A percentile compares a stretch with the other conserved stretches of the same genome.
Conservation (phyloP, 495 filamentous ascomycete genomes). For the Aspergillus bertholletiae region DNA sequence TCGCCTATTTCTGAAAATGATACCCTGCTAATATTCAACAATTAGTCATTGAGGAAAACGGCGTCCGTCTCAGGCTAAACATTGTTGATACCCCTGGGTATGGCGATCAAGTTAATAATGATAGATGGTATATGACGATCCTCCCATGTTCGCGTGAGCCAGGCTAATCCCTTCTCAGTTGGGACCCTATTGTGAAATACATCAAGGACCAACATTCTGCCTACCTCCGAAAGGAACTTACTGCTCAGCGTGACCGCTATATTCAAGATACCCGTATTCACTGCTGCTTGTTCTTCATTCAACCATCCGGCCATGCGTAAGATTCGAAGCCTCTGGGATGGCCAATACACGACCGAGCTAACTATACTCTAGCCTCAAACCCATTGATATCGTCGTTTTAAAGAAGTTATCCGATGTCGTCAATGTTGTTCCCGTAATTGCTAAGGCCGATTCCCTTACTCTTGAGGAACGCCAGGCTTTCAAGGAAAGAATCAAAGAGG, state of each 20-base stretch:
- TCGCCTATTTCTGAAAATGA: neutral
- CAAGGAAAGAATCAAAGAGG: conserved; percentile 99
- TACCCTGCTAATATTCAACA: conserved; percentile 14
- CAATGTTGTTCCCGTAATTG: conserved; percentile 98
- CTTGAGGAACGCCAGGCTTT: conserved; percentile 93
- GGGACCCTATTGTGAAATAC: conserved; percentile 98
- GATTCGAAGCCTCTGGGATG: conserved; percentile 14
- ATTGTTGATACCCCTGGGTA: conserved; percentile 81
- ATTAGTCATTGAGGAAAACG: conserved; percentile 93
- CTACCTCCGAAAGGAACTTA: conserved; percentile 98
- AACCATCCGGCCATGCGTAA: conserved; percentile 92
- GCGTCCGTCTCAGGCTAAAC: conserved; percentile 72
- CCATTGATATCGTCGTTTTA: conserved; percentile 98
- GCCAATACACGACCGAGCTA: neutral
- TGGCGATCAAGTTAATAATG: conserved; percentile 79
- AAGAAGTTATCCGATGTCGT: conserved; percentile 99
- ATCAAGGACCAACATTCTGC: conserved; percentile 99
- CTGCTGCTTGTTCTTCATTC: conserved; percentile 99
- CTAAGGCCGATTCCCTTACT: conserved; percentile 95
- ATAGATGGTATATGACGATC: conserved; percentile 56
- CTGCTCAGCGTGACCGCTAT: conserved; percentile 98
- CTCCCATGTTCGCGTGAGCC: neutral
- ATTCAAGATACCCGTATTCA: conserved; percentile 99
- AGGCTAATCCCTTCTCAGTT: conserved; percentile 46
- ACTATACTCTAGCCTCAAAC: conserved; percentile 62